Conservation (phyloP, 345 rosid genomes). For the Psidium guajava region DNA sequence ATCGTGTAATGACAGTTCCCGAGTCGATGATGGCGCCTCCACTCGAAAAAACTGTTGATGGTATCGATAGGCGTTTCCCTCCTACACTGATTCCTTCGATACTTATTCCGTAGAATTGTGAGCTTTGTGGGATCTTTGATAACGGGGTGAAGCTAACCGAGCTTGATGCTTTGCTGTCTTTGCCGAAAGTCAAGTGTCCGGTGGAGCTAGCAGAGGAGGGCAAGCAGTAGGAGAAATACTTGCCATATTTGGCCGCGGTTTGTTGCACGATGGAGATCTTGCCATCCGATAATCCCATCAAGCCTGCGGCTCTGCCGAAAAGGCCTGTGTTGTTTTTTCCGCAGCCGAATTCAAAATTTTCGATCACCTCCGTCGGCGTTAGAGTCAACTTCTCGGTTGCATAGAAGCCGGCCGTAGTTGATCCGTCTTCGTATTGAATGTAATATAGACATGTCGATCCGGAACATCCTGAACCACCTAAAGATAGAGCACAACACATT, state of each 20-base stretch:
- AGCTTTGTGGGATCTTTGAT: neutral
- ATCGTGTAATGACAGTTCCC: constrained; percentile 12
- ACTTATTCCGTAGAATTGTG: constrained; percentile 12
- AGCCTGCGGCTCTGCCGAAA: neutral
- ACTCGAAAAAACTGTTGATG: neutral
- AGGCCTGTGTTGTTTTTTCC: constrained; percentile 10
- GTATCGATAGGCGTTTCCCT: constrained; percentile 2
- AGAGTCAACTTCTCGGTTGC: constrained; percentile 2
- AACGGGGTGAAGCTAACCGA: constrained; percentile 11
- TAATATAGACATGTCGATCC: constrained; percentile 6
- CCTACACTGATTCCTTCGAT: constrained; percentile 8
- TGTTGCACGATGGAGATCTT: constrained; percentile 7
- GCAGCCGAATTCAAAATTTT: constrained; percentile 16
- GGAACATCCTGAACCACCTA: constrained; percentile 1
- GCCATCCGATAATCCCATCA: neutral
- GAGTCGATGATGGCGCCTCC: constrained; percentile 17
- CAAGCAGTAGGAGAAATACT: constrained; percentile 18
- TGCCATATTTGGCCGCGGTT: constrained; percentile 7
- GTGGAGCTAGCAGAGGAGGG: constrained; percentile 12
- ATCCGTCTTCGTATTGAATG: constrained; percentile 5
- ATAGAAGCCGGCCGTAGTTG: neutral
- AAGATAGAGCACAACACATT: neutral
- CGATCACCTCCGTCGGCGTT: neutral
- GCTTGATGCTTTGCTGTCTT: neutral
- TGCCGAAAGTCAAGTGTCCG: constrained; percentile 14